Base-by-base conservation (phyloP, 78 protist genomes). In the Tieghemostelium lacteum region DNA sequence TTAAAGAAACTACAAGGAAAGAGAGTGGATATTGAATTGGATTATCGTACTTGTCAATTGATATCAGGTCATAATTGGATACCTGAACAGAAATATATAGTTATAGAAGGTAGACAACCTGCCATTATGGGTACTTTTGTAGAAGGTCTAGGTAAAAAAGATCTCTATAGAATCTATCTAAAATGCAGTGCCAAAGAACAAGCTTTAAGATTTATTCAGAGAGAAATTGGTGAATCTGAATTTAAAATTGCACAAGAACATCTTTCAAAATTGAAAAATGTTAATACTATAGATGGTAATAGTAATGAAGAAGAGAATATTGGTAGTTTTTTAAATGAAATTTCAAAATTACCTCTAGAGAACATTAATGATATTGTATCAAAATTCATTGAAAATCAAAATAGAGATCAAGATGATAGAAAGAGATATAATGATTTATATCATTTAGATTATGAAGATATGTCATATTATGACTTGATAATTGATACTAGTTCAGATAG, bases 21-120 rank as follows among this genome's bases (percentile, higher is more conserved):
- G 34, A 50, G 65, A 39, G 66, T 80, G 19, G 88, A 80, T 40
- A 55, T 80, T 16, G 88, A 80, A 42, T n/a, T 80, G 60, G 88
- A 80, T 58, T 80, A 67, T 40, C 50, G 29, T 19, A 80, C 88
- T 14, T 67, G 74, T 22, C 26, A 80, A 39, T 67, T 80, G 3
- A 69, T 80, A 17, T 24, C 63, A 3, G 62, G 69, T 29, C 17
- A 3, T 8, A 49, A 12, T 49, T 8, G 12, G 8, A 49, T 37
- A 37, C 34, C 20, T 17, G 33, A 75, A 10, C 6, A 45, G 29
- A 40, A 69, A 26, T 80, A 80, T 49, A 36, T 28, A 28, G 88
- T 80, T 7, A 80, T 80, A 0, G 88, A 80, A 40, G 88, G 88
- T 12, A 45, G 88, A 80, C 88, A 80, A 39, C 88, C 88, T 1